Evolutionary conservation across 331 rosid genomes (phyloP).

Genomic region (Telfairia occidentalis): DNA sequence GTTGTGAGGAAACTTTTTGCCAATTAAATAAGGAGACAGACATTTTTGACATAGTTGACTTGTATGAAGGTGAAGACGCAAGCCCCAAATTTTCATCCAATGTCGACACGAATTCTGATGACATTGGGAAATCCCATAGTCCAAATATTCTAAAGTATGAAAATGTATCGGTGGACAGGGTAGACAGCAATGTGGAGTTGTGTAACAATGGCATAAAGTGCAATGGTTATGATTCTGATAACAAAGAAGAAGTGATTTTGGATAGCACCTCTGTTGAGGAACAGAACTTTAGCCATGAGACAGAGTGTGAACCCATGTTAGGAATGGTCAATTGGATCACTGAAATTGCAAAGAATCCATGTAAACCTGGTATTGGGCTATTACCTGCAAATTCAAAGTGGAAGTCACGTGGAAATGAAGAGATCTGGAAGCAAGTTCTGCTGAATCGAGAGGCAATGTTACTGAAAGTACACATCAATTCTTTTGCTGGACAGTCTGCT

Average conservation of each 20-base stretch:
- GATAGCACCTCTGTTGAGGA: constrained; percentile 22
- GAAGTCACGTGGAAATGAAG: constrained; percentile 34
- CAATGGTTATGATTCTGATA: neutral
- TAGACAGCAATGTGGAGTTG: neutral
- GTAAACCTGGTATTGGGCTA: constrained; percentile 38
- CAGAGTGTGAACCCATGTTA: constrained; percentile 28
- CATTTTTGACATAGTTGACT: neutral
- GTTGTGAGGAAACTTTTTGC: neutral
- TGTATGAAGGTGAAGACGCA: neutral
- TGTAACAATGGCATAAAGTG: neutral
- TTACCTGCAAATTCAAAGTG: constrained; percentile 48
- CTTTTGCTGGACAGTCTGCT: constrained; percentile 26
- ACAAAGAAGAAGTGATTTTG: constrained; percentile 13
- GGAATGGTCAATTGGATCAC: constrained; percentile 49
- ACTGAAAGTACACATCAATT: constrained; percentile 24
- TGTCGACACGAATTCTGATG: neutral
- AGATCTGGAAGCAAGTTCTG: constrained; percentile 58
- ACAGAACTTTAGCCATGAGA: constrained; percentile 24
- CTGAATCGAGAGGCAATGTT: constrained; percentile 42
- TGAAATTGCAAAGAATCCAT: constrained; percentile 41
- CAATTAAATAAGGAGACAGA: neutral
- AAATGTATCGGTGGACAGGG: neutral
- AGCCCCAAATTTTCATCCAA: neutral
- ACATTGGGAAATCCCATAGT: neutral
- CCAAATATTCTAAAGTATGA: neutral